Conservation (phyloP, 1,139 yeast species). For the Barnettozyma hawaiiensis region DNA sequence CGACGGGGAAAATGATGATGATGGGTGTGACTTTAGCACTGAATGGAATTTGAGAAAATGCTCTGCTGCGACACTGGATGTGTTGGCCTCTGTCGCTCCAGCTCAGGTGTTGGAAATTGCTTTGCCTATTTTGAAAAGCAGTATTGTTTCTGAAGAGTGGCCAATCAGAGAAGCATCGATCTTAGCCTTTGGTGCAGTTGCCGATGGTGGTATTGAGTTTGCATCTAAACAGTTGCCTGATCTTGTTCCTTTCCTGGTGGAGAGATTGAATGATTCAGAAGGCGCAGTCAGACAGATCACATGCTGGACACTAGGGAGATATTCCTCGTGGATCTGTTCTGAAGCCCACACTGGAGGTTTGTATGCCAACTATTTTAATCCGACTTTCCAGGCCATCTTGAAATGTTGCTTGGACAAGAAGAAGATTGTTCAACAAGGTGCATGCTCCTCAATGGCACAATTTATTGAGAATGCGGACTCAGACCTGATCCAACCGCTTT, state of each 20-base stretch:
- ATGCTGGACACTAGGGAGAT: constrained; percentile 93
- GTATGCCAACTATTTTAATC: constrained; percentile 63
- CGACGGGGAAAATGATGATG: constrained; percentile 62
- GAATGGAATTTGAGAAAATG: constrained; percentile 94
- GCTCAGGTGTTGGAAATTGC: constrained; percentile 59
- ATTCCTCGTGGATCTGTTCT: constrained; percentile 71
- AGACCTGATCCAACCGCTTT: constrained; percentile 46
- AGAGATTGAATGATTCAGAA: constrained; percentile 67
- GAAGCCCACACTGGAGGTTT: constrained; percentile 59
- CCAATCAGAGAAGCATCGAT: constrained; percentile 89
- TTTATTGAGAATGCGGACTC: constrained; percentile 74
- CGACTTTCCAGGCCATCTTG: constrained; percentile 73
- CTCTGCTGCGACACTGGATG: constrained; percentile 88
- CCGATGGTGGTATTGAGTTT: constrained; percentile 76
- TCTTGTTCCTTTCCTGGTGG: constrained; percentile 79
- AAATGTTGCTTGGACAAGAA: constrained; percentile 72
- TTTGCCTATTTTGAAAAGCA: constrained; percentile 70
- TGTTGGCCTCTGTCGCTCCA: constrained; percentile 65
- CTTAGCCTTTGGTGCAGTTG: constrained; percentile 90
- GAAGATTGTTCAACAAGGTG: constrained; percentile 92
- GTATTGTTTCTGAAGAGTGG: constrained; percentile 71
- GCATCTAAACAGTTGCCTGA: constrained; percentile 71
- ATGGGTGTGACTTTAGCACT: constrained; percentile 52
- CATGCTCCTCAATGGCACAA: constrained; percentile 80
- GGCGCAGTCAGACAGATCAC: constrained; percentile 88